phyloP scores from a whole-genome alignment of 73 alveolate species.

The Uronychia setigera region DNA sequence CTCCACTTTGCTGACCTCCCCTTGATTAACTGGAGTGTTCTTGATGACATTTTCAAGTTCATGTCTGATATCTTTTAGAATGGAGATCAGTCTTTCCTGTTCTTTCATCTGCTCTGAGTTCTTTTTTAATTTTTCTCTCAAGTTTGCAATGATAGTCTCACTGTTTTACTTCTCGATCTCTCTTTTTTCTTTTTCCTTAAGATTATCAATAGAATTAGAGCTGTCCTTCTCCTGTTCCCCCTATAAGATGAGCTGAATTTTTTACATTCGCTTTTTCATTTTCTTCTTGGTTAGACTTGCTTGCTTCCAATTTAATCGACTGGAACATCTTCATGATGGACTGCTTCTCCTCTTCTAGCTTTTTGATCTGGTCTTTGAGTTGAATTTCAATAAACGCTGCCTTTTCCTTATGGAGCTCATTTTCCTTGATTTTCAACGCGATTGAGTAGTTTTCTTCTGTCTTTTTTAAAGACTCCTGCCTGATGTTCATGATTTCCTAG shows the following conservation, averaged over 20 bases:
- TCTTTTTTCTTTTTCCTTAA: no score
- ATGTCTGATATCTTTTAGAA: background rate
- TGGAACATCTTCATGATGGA: no score
- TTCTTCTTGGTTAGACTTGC: background rate
- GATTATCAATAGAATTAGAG: background rate
- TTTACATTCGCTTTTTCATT: background rate
- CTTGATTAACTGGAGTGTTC: background rate
- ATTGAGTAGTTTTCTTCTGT: background rate
- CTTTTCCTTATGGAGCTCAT: background rate
- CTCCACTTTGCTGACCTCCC: background rate
- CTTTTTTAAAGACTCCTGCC: background rate
- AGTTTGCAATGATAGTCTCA: background rate
- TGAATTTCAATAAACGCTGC: background rate
- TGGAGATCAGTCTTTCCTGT: background rate
- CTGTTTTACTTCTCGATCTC: background rate
- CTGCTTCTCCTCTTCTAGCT: background rate
- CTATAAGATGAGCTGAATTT: no score
- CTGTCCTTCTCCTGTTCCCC: no score
- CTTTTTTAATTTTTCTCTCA: background rate
- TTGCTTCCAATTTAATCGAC: no score
- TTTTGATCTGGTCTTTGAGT: background rate
- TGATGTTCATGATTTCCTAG: background rate
- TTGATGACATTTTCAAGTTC: background rate
- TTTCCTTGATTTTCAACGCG: background rate
- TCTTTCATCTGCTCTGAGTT: background rate